Evolutionary conservation across 2,329 filamentous ascomycete genomes (phyloP), one percentile per base, ranked within the genome.

Genomic region (Fusarium sp.): DNA sequence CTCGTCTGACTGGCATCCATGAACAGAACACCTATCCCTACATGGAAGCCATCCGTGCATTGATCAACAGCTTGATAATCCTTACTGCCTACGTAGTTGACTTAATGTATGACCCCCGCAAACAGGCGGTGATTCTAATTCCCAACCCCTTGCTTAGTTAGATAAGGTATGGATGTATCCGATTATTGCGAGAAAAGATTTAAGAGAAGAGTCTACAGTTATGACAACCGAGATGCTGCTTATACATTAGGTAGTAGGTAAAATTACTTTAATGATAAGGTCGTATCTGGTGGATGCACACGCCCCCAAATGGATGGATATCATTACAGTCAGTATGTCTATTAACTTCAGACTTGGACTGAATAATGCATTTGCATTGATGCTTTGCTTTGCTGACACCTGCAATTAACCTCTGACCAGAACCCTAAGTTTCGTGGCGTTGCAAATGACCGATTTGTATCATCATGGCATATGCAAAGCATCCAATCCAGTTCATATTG

Each of bases 21-120:
- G 41, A 42, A 57, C n/a, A 29, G 41, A 42, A 57, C 16, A 29
- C 30, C 49, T 37, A 48, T 52, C 32, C 12, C 18, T 32, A 22
- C 22, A 34, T 29, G 27, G 16, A 63, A 29, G 22, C 42, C 18
- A 67, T 61, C 62, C 62, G 56, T 67, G 56, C 64, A 67, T 67
- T 67, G 48, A 67, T 67, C 41, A 51, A 59, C 54, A 61, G 37
- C 47, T 46, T 46, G 56, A 40, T 62, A 63, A 42, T 62, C 47
- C 30, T 65, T 51, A 64, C 46, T 27, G 24, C 12, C 18, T 52
- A 52, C 32, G 32, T 41, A 40, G 49, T 53, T 53, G 49, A 41
- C 22, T 53, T 41, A 41, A 22, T 49, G 29, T 27, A 29, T 14
- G 16, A 47, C 34, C 53, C 63, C 63, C 55, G 55, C 55, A 60